Conservation (phyloP, 805 yeast genomes). For the Ogataea degrootiae region DNA sequence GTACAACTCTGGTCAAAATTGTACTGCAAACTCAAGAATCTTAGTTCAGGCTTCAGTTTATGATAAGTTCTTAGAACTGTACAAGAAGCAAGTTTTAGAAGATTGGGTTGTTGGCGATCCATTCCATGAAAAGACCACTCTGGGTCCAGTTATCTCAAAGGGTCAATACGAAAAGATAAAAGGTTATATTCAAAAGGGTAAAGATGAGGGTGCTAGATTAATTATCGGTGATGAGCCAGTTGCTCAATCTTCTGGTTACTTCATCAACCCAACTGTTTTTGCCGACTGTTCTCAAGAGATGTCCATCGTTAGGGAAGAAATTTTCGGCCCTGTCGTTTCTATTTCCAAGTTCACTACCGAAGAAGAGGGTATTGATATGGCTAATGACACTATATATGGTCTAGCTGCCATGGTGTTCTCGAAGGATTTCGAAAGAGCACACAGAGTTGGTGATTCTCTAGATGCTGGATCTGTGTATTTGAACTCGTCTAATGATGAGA, state of each 20-base stretch:
- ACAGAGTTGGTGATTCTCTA: slow-evolving; percentile 39
- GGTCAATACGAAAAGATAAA: slow-evolving; percentile 50
- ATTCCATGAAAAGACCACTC: slow-evolving; percentile 40
- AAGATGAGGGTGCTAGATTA: slow-evolving; percentile 44
- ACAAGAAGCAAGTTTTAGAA: slow-evolving; percentile 40
- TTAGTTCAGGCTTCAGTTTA: slow-evolving; percentile 52
- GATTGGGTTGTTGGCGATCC: slow-evolving; percentile 56
- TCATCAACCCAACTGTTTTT: slow-evolving; percentile 71
- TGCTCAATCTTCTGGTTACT: slow-evolving; percentile 53
- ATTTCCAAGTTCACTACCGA: slow-evolving; percentile 60
- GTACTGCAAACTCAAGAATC: slow-evolving; percentile 63
- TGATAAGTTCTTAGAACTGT: slow-evolving; percentile 45
- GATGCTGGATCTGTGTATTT: slow-evolving; percentile 69
- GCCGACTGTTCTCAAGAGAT: slow-evolving; percentile 62
- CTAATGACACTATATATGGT: slow-evolving; percentile 74
- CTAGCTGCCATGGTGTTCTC: slow-evolving; percentile 82
- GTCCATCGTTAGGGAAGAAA: slow-evolving; percentile 72
- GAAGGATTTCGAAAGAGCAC: slow-evolving; percentile 59
- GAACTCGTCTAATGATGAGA: slow-evolving; percentile 64
- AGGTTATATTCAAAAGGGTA: slow-evolving; percentile 40
- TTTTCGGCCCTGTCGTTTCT: slow-evolving; percentile 82
- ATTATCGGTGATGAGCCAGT: slow-evolving; percentile 39
- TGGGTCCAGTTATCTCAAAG: slow-evolving; percentile 62
- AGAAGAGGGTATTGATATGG: slow-evolving; percentile 62
- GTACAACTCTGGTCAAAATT: slow-evolving; percentile 63